Evolutionary conservation across 2,329 filamentous ascomycete species (phyloP).

Genomic region (Truncatella angustata): DNA sequence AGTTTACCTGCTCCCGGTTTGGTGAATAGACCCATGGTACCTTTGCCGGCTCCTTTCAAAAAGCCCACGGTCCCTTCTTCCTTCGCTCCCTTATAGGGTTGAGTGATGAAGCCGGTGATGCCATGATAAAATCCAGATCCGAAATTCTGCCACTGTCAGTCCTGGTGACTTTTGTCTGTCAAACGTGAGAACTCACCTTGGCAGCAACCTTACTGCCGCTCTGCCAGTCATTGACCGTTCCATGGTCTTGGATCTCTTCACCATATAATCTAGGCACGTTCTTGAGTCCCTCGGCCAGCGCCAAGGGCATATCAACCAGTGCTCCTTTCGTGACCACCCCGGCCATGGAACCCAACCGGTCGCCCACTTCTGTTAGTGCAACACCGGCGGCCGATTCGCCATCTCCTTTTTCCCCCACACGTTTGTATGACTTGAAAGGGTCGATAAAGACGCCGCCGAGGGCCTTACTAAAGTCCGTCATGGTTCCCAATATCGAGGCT

Average conservation of each 20-base stretch:
- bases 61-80: constrained; percentile 30
- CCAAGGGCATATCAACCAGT: constrained; percentile 34
- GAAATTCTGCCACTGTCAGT: background rate
- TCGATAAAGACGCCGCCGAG: constrained; percentile 15
- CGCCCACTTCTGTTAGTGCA: constrained; percentile 8
- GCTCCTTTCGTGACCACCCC: constrained; percentile 28
- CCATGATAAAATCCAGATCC: constrained; percentile 29
- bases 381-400: constrained; percentile 6
- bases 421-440: constrained; percentile 13
- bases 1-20: constrained; percentile 25
- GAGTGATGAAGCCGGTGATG: constrained; percentile 26
- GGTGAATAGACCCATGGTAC: constrained; percentile 20
- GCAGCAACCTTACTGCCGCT: constrained; percentile 29
- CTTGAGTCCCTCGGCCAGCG: constrained; percentile 32
- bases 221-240: constrained; percentile 30
- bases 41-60: constrained; percentile 32
- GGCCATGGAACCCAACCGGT: constrained; percentile 22
- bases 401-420: background rate
- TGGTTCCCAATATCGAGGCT: constrained; percentile 4
- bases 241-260: constrained; percentile 30
- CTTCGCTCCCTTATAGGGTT: constrained; percentile 28
- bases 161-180: background rate
- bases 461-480: constrained; percentile 13
- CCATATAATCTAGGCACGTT: constrained; percentile 34
- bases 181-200: constrained; percentile 18